Base-by-base conservation (phyloP, 495 filamentous ascomycete species). In the Parathielavia hyrcaniae region DNA sequence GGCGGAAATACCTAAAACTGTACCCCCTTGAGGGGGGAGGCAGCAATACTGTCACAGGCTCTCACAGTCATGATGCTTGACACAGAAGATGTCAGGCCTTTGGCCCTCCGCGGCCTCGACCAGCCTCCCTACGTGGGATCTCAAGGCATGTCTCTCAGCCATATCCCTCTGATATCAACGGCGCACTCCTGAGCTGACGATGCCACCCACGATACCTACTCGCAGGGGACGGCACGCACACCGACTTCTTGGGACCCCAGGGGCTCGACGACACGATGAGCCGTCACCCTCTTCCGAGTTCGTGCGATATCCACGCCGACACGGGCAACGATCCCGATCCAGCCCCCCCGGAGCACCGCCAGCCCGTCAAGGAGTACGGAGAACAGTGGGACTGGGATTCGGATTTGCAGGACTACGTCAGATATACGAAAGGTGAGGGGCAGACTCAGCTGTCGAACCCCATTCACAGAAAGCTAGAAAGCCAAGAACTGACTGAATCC, bases 301-400 rank as follows among this genome's bases (percentile, higher is more conserved):
- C 45, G 4, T 23, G 14, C 16, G 23, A 47, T 34, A 36, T 12
- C 30, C 17, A 54, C 8, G n/a, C 7, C 26, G 19, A 34, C 50
- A 45, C 32, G n/a, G 19, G 51, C 20, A 49, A n/a, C n/a, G n/a
- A 47, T 53, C 4, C 35, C 5, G 13, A 26, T 6, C 2, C 43
- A 1, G 4, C 20, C 34, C 5, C 26, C 9, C 43, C 8, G 12
- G 46, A 59, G 8, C 34, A 50, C 13, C 44, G 16, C 3, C 49
- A 17, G 14, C 49, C 38, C 5, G 49, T 30, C 36, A 57, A 50
- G 44, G 44, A 60, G 35, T 64, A 64, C 23, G 57, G 61, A 12
- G 34, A 43, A 14, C 61, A 26, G 20, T 64, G 61, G 61, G 39
- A 50, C 0, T 64, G 61, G 61, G 45, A 53, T 20, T 0, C 22